Evolutionary conservation across 108 stramenopile species (phyloP), one percentile per base, ranked within the genome.

Genomic region (Discostella stelligeroides): DNA sequence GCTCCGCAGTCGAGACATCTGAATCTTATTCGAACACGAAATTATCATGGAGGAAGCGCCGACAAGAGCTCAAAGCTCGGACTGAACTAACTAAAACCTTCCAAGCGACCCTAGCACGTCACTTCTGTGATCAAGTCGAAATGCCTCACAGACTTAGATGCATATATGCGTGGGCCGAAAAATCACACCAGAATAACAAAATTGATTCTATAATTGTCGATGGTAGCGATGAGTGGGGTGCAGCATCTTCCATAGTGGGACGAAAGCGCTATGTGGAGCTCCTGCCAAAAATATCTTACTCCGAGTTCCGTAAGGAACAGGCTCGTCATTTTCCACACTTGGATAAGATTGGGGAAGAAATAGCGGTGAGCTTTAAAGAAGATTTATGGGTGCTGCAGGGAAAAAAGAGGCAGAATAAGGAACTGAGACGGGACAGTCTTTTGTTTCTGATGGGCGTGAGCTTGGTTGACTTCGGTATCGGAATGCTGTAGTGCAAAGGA

Each of bases 121-220:
- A 90, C 57, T 96, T 93, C 80, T 82, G 85, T 28, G 83, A 89
- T 67, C 92, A 96, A 56, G 87, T 90, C 18, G 95, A 96, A 79
- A 77, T 88, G 39, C 77, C 88, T 20, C 95, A 96, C 73, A 81
- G 95, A 63, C 66, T 96, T 12, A 81, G 95, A 24, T 93, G 92
- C 68, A 86, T 90, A 54, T 96, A 96, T 67, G 91, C 92, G 3
- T 96, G 95, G 95, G 89, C 92, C 12, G 86, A 92, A 18, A 96
- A 96, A 67, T 68, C 79, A 30, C 90, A 96, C 69, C 95, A 96
- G 68, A 68, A 87, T 60, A 90, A 89, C 66, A 84, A 83, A 49
- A 51, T 92, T 13, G 86, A 92, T 37, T 85, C 86, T 12, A 85
- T 96, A 25, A 67, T 88, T 50, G 86, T 96, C 21, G 91, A 92